Evolutionary conservation across 2,329 filamentous ascomycete species (phyloP), one percentile per base, ranked within the genome.

Genomic region (Epichloe glyceriae): DNA sequence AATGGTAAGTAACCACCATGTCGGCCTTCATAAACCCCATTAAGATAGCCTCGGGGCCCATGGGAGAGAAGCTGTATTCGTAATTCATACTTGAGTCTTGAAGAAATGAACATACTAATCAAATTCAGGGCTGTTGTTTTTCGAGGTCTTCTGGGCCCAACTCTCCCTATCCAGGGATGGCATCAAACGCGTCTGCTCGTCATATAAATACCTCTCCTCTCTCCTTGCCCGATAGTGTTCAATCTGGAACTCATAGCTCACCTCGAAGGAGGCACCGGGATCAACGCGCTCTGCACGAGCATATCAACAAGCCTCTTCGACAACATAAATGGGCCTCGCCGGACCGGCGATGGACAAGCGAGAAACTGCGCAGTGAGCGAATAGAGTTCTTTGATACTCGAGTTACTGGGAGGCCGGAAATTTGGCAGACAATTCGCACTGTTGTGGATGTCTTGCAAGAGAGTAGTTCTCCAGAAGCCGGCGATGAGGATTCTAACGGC

Each of bases 301-400:
- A 85, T 62, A 84, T 85, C 62, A 86, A 88, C 60, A 78, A 79
- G 57, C 83, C 85, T 1, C 70, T 90, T 39, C 76, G 77, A 43
- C 74, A 73, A 1, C 83, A 86, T 58, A 68, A 75, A 50, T 89
- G 85, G 85, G 70, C 70, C 12, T 79, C 82, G 51, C 76, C 74
- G 54, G 73, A 75, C 49, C 78, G 78, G 19, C 67, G 70, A 15
- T 94, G 86, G 86, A 89, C 86, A 1, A 79, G 77, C n/a, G 62
- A 68, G 15, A 72, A 83, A 49, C 72, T 95, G 2, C 78, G 81
- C 52, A 74, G 74, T 34, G 87, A 95, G 68, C 79, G 91, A 46
- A 70, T 70, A 46, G 88, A 88, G 54, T 96, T 94, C 73, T 97
- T 95, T 67, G 89, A 96, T 54, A 96, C 90, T 1, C 74, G 88